Percentiles rank a stretch among this genome's conserved stretches.
Conservation (phyloP, 1,284 basidiomycete genomes). For the Hemileia vastatrix region DNA sequence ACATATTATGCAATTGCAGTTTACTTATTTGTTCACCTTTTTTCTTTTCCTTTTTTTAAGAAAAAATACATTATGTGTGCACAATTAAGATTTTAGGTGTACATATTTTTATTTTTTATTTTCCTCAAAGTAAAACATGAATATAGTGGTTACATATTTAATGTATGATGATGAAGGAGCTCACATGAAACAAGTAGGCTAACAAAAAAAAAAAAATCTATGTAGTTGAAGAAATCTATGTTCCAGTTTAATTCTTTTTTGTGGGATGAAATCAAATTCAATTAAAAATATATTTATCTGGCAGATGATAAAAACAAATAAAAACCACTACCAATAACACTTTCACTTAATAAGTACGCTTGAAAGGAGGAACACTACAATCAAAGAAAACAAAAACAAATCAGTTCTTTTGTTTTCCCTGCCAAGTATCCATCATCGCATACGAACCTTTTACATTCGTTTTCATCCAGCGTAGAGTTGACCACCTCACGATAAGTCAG, state of each 20-base stretch:
- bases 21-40: not conserved
- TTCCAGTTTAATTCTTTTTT: not conserved
- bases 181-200: not conserved
- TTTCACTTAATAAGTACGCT: conserved; percentile 28
- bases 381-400: not conserved
- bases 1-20: not conserved
- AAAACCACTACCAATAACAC: not conserved
- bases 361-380: conserved; percentile 41
- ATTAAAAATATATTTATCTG: not conserved
- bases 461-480: conserved; percentile 76
- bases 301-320: not conserved
- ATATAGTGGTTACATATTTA: too few relatives aligned
- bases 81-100: not conserved
- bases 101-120: not conserved
- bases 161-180: too few relatives aligned
- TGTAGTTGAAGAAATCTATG: not conserved
- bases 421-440: not conserved
- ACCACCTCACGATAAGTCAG: conserved; percentile 85
- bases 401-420: not conserved
- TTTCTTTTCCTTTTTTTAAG: not conserved
- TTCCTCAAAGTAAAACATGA: not conserved
- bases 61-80: not conserved
- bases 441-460: conserved; percentile 63
- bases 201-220: not conserved
- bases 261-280: not conserved